phyloP scores from a whole-genome alignment of 257 asterid species.

The Catharanthus roseus region DNA sequence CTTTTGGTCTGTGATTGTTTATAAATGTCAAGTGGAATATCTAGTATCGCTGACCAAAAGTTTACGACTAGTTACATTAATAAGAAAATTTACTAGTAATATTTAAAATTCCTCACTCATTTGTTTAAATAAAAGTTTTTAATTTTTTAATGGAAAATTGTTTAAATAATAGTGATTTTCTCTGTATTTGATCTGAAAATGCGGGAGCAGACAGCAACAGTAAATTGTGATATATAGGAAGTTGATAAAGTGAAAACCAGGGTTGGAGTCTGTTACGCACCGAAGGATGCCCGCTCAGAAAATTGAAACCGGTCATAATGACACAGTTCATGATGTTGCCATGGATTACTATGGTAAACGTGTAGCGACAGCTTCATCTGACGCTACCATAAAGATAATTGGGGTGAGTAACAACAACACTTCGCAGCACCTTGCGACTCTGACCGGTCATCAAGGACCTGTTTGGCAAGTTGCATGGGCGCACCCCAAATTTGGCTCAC shows the following conservation, averaged over 20 bases:
- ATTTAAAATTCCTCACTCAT: background rate
- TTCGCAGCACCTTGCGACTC: slow-evolving; percentile 78
- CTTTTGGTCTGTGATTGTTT: background rate
- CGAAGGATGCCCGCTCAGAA: slow-evolving; percentile 72
- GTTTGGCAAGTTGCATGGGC: slow-evolving; percentile 98
- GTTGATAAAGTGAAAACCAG: background rate
- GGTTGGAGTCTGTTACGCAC: slow-evolving; percentile 16
- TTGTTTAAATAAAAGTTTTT: background rate
- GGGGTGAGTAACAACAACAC: slow-evolving; percentile 64
- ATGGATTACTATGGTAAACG: slow-evolving; percentile 97
- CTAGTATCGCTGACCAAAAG: background rate
- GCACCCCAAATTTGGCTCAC: slow-evolving; percentile 85
- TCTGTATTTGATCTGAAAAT: slow-evolving; percentile 4
- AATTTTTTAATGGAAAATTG: too few species aligned
- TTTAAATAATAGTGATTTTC: background rate
- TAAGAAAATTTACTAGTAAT: background rate
- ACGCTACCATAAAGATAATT: slow-evolving; percentile 64
- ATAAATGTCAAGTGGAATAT: background rate
- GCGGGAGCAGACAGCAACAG: slow-evolving; percentile 5
- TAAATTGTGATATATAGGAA: slow-evolving; percentile 1
- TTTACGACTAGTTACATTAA: background rate
- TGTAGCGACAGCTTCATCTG: slow-evolving; percentile 88
- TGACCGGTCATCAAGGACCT: slow-evolving; percentile 84
- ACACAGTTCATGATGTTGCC: slow-evolving; percentile 75
- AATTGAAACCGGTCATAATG: slow-evolving; percentile 91